A percentile compares a stretch with the other conserved stretches of the same genome.
These are phyloP conservation scores for Nicotiana paniculata DNA, from an alignment of 257 asterid species.

Conservation along the genomic window DNA sequence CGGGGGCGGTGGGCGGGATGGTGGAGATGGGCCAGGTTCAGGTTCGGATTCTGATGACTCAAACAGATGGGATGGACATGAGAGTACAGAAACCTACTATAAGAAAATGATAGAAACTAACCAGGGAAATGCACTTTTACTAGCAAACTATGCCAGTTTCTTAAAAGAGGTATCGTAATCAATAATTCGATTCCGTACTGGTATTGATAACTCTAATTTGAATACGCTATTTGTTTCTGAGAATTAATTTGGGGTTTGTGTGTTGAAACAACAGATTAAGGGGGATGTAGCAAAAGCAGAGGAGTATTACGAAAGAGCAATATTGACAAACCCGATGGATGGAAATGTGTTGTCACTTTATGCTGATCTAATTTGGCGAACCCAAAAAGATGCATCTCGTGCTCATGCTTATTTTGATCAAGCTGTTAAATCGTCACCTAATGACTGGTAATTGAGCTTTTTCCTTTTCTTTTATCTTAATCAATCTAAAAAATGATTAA, in stretches of 20 bases:
- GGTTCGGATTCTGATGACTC: constrained; percentile 38
- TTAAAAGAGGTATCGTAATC: constrained; percentile 52
- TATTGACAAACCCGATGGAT: constrained; percentile 58
- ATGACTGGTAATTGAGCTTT: constrained; percentile 49
- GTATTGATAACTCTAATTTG: no score
- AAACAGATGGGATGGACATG: constrained; percentile 44
- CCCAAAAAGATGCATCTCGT: constrained; percentile 55
- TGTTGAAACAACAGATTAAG: constrained; percentile 36
- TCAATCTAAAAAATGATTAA: background rate
- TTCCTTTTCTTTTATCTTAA: background rate
- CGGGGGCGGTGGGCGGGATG: constrained; percentile 27
- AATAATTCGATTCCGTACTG: background rate
- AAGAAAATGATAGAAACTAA: constrained; percentile 67
- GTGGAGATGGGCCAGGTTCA: constrained; percentile 43
- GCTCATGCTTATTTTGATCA: constrained; percentile 71
- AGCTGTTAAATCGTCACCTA: constrained; percentile 57
- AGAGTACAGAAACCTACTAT: constrained; percentile 51
- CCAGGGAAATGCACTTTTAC: constrained; percentile 59
- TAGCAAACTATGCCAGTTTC: constrained; percentile 72
- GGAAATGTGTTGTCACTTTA: constrained; percentile 70
- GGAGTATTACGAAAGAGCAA: constrained; percentile 79
- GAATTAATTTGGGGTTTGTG: background rate
- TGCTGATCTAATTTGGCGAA: constrained; percentile 84
- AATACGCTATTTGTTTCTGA: background rate
- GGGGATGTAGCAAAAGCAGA: constrained; percentile 71